phyloP scores from a whole-genome alignment of 1,284 basidiomycete species.

The Cystobasidiaceae sp. region DNA sequence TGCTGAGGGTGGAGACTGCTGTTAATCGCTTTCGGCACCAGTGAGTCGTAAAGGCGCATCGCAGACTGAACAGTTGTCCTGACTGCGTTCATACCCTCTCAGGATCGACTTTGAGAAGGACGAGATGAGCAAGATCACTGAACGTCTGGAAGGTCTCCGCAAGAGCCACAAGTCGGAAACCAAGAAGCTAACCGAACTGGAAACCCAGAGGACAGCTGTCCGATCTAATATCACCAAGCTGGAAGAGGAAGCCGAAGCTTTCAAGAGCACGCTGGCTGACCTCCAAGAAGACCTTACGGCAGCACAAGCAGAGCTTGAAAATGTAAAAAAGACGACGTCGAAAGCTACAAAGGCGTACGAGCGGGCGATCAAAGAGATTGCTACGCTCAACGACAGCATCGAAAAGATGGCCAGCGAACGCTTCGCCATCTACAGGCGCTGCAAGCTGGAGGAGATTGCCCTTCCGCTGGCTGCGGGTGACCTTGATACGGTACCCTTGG shows the following conservation, averaged over 20 bases:
- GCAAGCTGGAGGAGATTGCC: conserved; percentile 85
- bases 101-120: conserved; percentile 75
- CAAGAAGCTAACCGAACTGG: conserved; percentile 45
- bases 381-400: conserved; percentile 85
- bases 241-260: conserved; percentile 56
- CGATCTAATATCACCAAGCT: conserved; percentile 58
- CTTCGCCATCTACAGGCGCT: conserved; percentile 80
- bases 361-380: conserved; percentile 82
- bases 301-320: conserved; percentile 65
- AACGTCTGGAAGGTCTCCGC: conserved; percentile 55
- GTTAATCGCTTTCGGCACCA: conserved; percentile 81
- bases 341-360: conserved; percentile 74
- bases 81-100: background rate
- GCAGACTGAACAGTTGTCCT: background rate
- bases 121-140: conserved; percentile 60
- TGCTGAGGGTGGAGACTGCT: conserved; percentile 78
- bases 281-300: conserved; percentile 19
- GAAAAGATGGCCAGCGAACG: conserved; percentile 82
- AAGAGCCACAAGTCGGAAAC: conserved; percentile 52
- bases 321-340: conserved; percentile 63
- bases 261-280: conserved; percentile 48
- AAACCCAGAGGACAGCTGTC: conserved; percentile 1
- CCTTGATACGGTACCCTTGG: conserved; percentile 83
- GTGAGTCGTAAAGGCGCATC: conserved; percentile 57
- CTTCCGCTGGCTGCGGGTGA: conserved; percentile 72